Evolutionary conservation across 495 filamentous ascomycete genomes (phyloP).

Genomic region (Xylaria acuta): DNA sequence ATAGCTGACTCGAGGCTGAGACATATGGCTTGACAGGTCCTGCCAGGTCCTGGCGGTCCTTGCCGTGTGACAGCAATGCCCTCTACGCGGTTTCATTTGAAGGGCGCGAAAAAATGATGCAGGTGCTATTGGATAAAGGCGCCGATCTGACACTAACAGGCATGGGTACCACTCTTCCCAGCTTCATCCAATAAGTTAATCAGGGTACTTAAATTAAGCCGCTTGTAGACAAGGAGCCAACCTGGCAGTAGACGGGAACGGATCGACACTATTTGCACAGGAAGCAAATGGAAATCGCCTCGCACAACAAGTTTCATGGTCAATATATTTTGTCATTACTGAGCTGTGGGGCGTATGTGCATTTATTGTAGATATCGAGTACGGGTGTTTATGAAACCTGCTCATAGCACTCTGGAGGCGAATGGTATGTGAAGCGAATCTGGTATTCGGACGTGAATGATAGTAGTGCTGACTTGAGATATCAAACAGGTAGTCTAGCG

Average conservation of each 20-base stretch:
- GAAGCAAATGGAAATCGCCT: too few species aligned
- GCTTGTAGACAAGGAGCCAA: neutral
- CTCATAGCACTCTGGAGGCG: neutral
- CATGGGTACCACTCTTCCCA: neutral
- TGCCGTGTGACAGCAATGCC: too few species aligned
- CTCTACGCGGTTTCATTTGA: neutral
- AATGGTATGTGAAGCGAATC: constrained; percentile 31
- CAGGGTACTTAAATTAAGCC: neutral
- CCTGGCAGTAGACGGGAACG: neutral
- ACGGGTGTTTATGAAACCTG: neutral
- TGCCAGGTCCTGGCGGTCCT: too few species aligned
- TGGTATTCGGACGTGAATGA: constrained; percentile 42
- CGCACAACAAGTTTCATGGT: neutral
- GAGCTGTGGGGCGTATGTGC: neutral
- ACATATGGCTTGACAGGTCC: too few species aligned
- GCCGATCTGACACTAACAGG: neutral
- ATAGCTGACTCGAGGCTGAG: too few species aligned
- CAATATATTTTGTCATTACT: neutral
- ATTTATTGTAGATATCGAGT: neutral
- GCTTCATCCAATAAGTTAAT: neutral
- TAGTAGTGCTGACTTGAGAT: constrained; percentile 33
- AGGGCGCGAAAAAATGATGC: neutral
- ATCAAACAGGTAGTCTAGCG: constrained; percentile 28
- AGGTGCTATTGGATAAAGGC: neutral
- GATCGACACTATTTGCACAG: neutral